Conservation (phyloP, 2,329 filamentous ascomycete species). For the Trichophyton mentagrophytes region DNA sequence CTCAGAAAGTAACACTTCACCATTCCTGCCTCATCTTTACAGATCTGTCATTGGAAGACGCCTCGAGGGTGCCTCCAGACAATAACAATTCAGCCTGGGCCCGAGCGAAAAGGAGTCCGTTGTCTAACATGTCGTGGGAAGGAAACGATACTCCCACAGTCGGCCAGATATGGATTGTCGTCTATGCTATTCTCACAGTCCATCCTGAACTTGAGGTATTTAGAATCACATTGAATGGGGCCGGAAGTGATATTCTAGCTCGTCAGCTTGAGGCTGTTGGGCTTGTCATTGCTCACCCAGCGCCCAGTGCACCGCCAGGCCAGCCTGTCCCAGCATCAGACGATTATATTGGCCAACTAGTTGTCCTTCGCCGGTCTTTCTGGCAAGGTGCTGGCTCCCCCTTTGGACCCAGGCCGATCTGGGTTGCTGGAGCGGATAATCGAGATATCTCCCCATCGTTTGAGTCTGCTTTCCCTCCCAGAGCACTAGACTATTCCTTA, state of each 20-base stretch:
- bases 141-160: slow-evolving; percentile 20
- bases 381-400: slow-evolving; percentile 60
- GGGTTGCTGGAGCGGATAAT: slow-evolving; percentile 40
- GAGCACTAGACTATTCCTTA: slow-evolving; percentile 29
- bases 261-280: slow-evolving; percentile 25
- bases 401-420: slow-evolving; percentile 50
- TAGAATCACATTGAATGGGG: slow-evolving; percentile 23
- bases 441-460: slow-evolving; percentile 13
- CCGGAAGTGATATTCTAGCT: slow-evolving; percentile 17
- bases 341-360: slow-evolving; percentile 30
- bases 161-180: slow-evolving; percentile 29
- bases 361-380: slow-evolving; percentile 46
- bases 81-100: slow-evolving; percentile 31
- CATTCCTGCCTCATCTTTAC: slow-evolving; percentile 21
- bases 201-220: slow-evolving; percentile 24
- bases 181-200: slow-evolving; percentile 27
- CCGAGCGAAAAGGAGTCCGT: slow-evolving; percentile 21
- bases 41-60: slow-evolving; percentile 17
- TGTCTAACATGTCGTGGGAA: slow-evolving; percentile 25
- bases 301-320: slow-evolving; percentile 10
- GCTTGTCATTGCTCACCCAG: slow-evolving; percentile 34
- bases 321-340: slow-evolving; percentile 18
- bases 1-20: slow-evolving; percentile 11
- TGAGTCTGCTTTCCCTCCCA: slow-evolving; percentile 19
- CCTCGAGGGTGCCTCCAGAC: slow-evolving; percentile 14